Evolutionary conservation across 2,329 filamentous ascomycete genomes (phyloP), one percentile per base, ranked within the genome.

Genomic region (Fusarium lateritium): DNA sequence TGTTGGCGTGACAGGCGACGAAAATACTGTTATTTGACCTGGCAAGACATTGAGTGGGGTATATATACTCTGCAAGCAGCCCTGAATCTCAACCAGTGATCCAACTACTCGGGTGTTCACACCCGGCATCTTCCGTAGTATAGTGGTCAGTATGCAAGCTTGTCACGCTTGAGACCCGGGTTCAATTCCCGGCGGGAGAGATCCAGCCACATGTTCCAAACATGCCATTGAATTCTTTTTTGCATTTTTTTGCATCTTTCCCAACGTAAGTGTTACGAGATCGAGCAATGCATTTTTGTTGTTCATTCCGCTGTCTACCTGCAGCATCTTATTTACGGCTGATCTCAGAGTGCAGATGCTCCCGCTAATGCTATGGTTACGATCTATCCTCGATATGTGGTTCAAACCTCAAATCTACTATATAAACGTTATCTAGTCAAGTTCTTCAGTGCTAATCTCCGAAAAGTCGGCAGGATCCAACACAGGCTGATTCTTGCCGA

Each of bases 141-240:
- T 70, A 70, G 67, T 69, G 67, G 67, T 68, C 65, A 68, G 65
- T 70, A 60, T 69, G 66, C 64, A 56, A 65, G 65, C 67, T 69
- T 70, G 67, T 68, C 67, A 69, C 65, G 67, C 67, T 70, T 64
- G 67, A 70, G 66, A 71, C 68, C 68, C 68, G 67, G 68, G 68
- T 71, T 71, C 64, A 71, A 71, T 71, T 71, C 67, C 67, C 69
- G 65, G 68, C 68, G 69, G 69, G 68, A 72, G 69, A 72, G 69
- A 67, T 69, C 69, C 67, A 43, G 69, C 69, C 66, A 65, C 60
- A 49, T 71, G 69, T 68, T 11, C 5, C 5, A 70, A 24, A 61
- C 64, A 66, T 44, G 60, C 7, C 8, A 28, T 60, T 62, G 56
- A 60, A 67, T 46, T 19, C 42, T 62, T 71, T 71, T 70, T 49